phyloP scores from a whole-genome alignment of 805 yeast genomes.

The Brettanomyces custersianus region DNA sequence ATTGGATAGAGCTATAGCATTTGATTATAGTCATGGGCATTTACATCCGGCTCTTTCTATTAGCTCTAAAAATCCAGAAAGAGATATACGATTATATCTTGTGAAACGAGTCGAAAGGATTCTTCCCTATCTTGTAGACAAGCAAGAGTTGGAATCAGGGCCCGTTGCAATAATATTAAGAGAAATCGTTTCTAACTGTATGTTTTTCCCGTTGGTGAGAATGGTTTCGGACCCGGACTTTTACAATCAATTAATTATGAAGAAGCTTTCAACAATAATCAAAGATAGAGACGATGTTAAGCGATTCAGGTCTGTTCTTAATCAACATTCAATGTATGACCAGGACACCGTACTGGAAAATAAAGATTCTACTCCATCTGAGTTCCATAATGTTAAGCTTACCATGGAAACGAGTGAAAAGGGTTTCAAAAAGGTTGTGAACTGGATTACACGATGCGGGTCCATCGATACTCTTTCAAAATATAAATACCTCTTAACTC shows the following conservation, averaged over 20 bases:
- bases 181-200: conserved; percentile 55
- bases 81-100: conserved; percentile 42
- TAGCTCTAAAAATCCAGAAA: conserved; percentile 26
- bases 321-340: conserved; percentile 42
- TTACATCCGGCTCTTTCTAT: conserved; percentile 50
- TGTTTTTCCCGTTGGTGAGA: conserved; percentile 40
- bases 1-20: conserved; percentile 31
- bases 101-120: conserved; percentile 31
- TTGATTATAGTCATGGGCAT: conserved; percentile 38
- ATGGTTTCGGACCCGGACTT: conserved; percentile 66
- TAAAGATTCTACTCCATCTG: neutral
- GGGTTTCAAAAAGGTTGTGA: conserved; percentile 23
- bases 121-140: conserved; percentile 42
- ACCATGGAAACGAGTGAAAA: conserved; percentile 24
- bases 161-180: conserved; percentile 42
- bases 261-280: conserved; percentile 51
- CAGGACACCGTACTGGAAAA: neutral
- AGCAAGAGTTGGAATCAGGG: conserved; percentile 35
- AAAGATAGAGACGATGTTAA: conserved; percentile 70
- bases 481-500: conserved; percentile 34
- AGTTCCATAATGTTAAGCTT: conserved; percentile 2
- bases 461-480: conserved; percentile 39
- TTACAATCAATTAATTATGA: conserved; percentile 59
- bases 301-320: conserved; percentile 59
- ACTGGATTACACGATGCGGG: conserved; percentile 23